Base-by-base conservation (phyloP, 192 early-diverging fungal genomes). In the Phlyctochytrium arcticum region DNA sequence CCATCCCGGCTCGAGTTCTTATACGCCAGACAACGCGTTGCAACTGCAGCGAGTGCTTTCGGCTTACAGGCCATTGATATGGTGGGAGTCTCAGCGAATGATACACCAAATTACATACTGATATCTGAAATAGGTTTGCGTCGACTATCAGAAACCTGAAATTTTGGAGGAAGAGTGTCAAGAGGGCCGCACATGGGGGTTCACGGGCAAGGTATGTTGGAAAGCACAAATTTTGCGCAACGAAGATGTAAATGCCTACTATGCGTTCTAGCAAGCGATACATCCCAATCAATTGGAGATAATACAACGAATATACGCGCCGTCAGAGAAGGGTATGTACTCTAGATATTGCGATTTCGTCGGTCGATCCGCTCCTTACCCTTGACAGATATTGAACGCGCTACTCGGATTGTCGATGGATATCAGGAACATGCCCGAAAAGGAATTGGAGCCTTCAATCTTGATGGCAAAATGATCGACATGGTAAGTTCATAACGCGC, bases 21-120 rank as follows among this genome's bases (percentile, higher is more conserved):
- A 42, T 89, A 85, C 39, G 90, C 91, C 49, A 77, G 95, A 9
- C 87, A 92, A 27, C 75, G 80, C 5, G 84, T 98, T 5, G 85
- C 87, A 24, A 88, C 88, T 5, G 83, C 89, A 9, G 95, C 95
- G 1, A 78, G 80, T 46, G 95, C 95, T 3, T 90, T 78, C 62
- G 86, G 86, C 10, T 71, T 95, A 10, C 94, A 98, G 60, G 90
- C 95, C 4, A 96, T 98, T 68, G 95, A 98, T 67, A 78, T 96
- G 76, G 91, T 88, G 79, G 44, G 50, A 5, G 39, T n/a, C n/a
- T n/a, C 42, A 44, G 15, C 2, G 42, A 44, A 0, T 21, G 1
- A 21, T 21, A 44, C 42, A 0, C 42, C 21, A n/a, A 12, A 12
- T 1, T 44, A 44, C 42, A 44, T 21, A 21, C 15, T 44, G 15